Percentiles rank a stretch among this genome's conserved stretches.
phyloP scores from a whole-genome alignment of 768 basidiomycete species.

The Psilocybe cyanescens region DNA sequence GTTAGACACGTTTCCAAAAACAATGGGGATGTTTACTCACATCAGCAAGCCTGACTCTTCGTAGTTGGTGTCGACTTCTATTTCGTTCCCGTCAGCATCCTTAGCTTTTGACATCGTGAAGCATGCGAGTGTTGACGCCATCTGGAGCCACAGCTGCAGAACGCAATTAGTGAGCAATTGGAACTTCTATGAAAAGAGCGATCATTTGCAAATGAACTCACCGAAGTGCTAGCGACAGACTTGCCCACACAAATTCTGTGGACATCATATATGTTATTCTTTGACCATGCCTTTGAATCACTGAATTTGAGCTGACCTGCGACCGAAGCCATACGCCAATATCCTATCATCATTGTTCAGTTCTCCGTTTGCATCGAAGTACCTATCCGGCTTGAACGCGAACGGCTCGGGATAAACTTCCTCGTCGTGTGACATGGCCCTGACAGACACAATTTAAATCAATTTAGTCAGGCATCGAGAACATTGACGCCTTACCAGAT shows the following conservation, averaged over 20 bases:
- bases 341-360: slow-evolving; percentile 15
- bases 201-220: background rate
- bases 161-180: background rate
- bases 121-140: slow-evolving; percentile 26
- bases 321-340: slow-evolving; percentile 23
- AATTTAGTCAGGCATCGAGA: background rate
- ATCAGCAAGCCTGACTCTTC: slow-evolving; percentile 12
- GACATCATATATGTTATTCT: background rate
- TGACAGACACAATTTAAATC: background rate
- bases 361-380: slow-evolving; percentile 16
- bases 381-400: slow-evolving; percentile 33
- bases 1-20: background rate
- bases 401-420: slow-evolving; percentile 25
- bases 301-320: slow-evolving; percentile 16
- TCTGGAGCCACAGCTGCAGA: slow-evolving; percentile 20
- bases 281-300: background rate
- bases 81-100: slow-evolving; percentile 36
- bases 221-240: slow-evolving; percentile 17
- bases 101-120: slow-evolving; percentile 37
- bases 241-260: slow-evolving; percentile 17
- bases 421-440: slow-evolving; percentile 31
- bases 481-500: slow-evolving; percentile 18
- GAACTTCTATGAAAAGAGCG: background rate
- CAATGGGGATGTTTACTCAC: background rate
- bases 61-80: slow-evolving; percentile 26